These are phyloP conservation scores for Russula griseocarnosa DNA, from an alignment of 768 basidiomycete genomes.

Conservation along the genomic window DNA sequence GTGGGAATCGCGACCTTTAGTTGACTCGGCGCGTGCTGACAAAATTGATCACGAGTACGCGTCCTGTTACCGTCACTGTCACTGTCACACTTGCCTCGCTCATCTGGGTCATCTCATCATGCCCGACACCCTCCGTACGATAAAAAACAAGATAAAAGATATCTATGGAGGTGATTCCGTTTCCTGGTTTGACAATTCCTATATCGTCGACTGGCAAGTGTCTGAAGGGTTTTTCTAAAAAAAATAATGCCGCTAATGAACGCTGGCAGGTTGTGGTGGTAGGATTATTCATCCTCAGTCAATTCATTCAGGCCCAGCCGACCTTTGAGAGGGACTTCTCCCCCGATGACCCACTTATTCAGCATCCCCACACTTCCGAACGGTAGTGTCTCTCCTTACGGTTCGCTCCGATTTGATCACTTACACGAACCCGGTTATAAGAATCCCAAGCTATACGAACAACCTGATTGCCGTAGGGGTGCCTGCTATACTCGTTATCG, in stretches of 20 bases:
- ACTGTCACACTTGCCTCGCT: neutral
- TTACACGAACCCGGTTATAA: conserved; percentile 30
- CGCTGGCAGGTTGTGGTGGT: conserved; percentile 34
- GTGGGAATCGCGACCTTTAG: too few species aligned
- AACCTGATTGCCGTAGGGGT: conserved; percentile 45
- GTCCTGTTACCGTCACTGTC: neutral
- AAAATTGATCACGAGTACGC: neutral
- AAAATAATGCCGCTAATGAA: neutral
- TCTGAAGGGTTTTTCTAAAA: neutral
- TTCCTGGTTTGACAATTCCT: conserved; percentile 39
- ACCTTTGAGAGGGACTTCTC: conserved; percentile 33
- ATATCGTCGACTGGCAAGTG: conserved; percentile 52
- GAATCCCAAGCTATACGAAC: conserved; percentile 49
- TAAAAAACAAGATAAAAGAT: conserved; percentile 17
- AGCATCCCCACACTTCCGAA: conserved; percentile 30
- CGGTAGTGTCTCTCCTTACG: conserved; percentile 10
- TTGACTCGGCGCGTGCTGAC: neutral
- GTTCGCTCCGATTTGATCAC: neutral
- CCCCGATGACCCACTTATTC: conserved; percentile 49
- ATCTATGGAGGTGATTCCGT: conserved; percentile 31
- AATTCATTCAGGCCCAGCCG: conserved; percentile 36
- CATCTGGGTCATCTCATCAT: conserved; percentile 12
- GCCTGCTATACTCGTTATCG: conserved; percentile 42
- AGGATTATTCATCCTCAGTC: conserved; percentile 43
- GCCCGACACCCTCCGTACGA: conserved; percentile 10